Evolutionary conservation across 2,329 filamentous ascomycete genomes (phyloP).

Genomic region (Akanthomyces dipterigenus): DNA sequence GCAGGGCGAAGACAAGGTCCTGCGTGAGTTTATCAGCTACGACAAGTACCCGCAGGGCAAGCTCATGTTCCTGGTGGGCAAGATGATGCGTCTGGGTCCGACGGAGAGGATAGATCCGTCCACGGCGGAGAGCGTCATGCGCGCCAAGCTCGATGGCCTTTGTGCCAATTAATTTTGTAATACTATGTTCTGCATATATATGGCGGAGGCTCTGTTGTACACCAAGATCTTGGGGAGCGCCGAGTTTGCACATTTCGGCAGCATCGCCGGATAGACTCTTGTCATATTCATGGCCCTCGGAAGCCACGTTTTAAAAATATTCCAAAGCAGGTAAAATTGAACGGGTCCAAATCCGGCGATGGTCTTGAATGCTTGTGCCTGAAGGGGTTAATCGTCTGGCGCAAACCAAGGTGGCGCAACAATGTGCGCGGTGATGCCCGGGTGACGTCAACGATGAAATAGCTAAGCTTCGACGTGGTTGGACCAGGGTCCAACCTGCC

Average conservation of each 20-base stretch:
- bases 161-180: not conserved
- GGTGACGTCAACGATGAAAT: conserved; percentile 12
- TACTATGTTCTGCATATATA: not conserved
- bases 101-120: conserved; percentile 49
- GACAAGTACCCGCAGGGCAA: conserved; percentile 48
- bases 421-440: conserved; percentile 2
- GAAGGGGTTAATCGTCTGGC: not conserved
- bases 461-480: not conserved
- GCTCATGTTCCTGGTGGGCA: conserved; percentile 54
- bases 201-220: not conserved
- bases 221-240: not conserved
- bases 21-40: conserved; percentile 38
- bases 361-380: not conserved
- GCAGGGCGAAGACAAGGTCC: conserved; percentile 38
- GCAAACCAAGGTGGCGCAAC: conserved; percentile 1
- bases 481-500: not conserved
- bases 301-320: not conserved
- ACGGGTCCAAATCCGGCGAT: not conserved
- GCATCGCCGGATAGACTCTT: not conserved
- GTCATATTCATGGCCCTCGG: not conserved
- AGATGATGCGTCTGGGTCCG: conserved; percentile 48
- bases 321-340: not conserved
- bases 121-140: conserved; percentile 42
- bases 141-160: conserved; percentile 12
- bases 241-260: not conserved